Percentiles rank a stretch among this genome's conserved stretches.
These are phyloP conservation scores for Cornus kousa DNA, from an alignment of 148 eudicot species.

Conservation along the genomic window DNA sequence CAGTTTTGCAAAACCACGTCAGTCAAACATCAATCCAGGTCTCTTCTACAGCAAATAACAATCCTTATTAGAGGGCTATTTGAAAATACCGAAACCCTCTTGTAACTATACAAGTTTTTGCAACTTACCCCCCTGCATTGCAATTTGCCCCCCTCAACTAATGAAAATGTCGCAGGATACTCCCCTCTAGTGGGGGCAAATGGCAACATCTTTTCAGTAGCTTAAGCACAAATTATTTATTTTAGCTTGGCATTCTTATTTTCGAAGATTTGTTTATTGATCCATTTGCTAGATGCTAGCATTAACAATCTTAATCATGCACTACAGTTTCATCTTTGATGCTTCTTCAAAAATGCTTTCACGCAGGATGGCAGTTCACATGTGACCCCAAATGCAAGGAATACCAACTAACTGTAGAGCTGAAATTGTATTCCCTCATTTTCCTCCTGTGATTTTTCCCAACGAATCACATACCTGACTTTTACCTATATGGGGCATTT, in stretches of 20 bases:
- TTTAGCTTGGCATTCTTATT: background rate
- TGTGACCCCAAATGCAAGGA: conserved; percentile 63
- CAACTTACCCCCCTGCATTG: too few species aligned
- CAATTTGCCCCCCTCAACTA: too few species aligned
- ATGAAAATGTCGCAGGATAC: too few species aligned
- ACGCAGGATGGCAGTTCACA: too few species aligned
- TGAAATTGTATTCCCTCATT: conserved; percentile 34
- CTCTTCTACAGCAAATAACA: background rate
- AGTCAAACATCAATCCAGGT: background rate
- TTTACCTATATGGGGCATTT: conserved; percentile 46
- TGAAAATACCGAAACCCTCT: too few species aligned
- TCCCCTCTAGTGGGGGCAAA: too few species aligned
- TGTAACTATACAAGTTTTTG: too few species aligned
- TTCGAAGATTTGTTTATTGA: background rate
- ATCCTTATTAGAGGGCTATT: too few species aligned
- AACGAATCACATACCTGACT: conserved; percentile 72
- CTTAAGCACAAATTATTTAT: too few species aligned
- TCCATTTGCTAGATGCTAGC: background rate
- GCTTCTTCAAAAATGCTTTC: background rate
- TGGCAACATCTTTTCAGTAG: too few species aligned
- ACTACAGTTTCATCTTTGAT: too few species aligned
- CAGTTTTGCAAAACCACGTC: background rate
- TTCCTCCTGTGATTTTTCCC: conserved; percentile 50
- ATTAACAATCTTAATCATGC: too few species aligned
- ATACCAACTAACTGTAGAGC: conserved; percentile 66